Conservation (phyloP, 441 rosid genomes). For the Brassica balearica region DNA sequence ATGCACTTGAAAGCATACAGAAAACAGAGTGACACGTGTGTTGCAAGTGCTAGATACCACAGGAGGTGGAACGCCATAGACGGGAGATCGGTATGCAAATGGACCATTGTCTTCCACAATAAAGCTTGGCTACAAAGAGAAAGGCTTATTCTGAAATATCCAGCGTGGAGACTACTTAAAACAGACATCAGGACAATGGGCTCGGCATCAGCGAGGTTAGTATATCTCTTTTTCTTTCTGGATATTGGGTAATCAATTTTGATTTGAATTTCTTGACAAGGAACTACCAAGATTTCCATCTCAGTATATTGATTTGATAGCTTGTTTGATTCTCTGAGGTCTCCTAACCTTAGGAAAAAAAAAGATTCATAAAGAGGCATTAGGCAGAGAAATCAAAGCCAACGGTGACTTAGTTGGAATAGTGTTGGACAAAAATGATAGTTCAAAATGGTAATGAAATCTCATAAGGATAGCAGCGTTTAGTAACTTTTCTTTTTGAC, state of each 20-base stretch:
- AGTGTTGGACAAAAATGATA: neutral
- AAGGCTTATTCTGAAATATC: constrained; percentile 70
- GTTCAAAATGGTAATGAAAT: neutral
- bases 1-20: constrained; percentile 56
- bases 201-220: constrained; percentile 13
- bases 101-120: constrained; percentile 60
- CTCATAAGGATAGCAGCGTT: neutral
- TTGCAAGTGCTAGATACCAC: constrained; percentile 61
- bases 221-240: constrained; percentile 14
- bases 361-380: neutral
- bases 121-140: constrained; percentile 70
- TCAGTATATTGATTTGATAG: neutral
- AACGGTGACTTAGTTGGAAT: neutral
- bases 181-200: constrained; percentile 39
- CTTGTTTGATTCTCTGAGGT: neutral
- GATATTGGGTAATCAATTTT: constrained; percentile 18
- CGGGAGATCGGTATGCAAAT: constrained; percentile 46
- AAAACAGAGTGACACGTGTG: constrained; percentile 54
- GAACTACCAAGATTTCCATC: constrained; percentile 30
- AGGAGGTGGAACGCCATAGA: constrained; percentile 52
- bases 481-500: too few species aligned
- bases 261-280: constrained; percentile 36
- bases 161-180: constrained; percentile 63
- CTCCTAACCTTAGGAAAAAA: neutral
- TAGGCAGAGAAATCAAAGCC: neutral